Evolutionary conservation across 805 yeast species (phyloP).

Genomic region (Metschnikowia dekortorum): DNA sequence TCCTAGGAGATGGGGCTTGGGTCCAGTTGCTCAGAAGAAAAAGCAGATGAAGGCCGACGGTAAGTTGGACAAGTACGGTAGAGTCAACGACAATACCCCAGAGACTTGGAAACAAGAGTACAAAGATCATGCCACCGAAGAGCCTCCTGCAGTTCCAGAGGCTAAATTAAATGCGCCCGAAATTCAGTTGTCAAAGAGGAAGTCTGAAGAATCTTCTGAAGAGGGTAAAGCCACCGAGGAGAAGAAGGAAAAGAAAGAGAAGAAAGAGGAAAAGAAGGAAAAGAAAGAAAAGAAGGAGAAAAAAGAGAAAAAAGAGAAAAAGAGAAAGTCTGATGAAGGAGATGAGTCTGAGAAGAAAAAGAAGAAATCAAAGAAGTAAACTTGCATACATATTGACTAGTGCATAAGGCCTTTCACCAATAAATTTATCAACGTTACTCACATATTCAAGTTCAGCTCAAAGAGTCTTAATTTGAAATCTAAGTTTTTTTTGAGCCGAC

Average conservation of each 20-base stretch:
- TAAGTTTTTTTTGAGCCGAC: not conserved
- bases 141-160: conserved; percentile 57
- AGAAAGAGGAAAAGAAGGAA: conserved; percentile 36
- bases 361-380: conserved; percentile 38
- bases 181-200: conserved; percentile 45
- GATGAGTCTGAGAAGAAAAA: conserved; percentile 48
- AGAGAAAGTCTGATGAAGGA: conserved; percentile 25
- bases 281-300: conserved; percentile 47
- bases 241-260: conserved; percentile 21
- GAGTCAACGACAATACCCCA: conserved; percentile 91
- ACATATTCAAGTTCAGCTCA: not conserved
- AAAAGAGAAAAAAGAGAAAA: conserved; percentile 34
- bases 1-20: conserved; percentile 99
- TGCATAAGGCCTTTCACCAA: conserved; percentile 5
- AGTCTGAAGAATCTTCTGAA: conserved; percentile 41
- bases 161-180: conserved; percentile 47
- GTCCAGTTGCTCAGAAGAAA: conserved; percentile 98
- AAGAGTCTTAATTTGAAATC: not conserved
- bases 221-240: conserved; percentile 21
- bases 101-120: conserved; percentile 84
- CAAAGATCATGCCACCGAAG: conserved; percentile 59
- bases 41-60: conserved; percentile 97
- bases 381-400: conserved; percentile 3
- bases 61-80: conserved; percentile 92
- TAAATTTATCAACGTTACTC: not conserved